Evolutionary conservation across 1,139 yeast genomes (phyloP), one percentile per base, ranked within the genome.

Genomic region (Hyphopichia burtonii): DNA sequence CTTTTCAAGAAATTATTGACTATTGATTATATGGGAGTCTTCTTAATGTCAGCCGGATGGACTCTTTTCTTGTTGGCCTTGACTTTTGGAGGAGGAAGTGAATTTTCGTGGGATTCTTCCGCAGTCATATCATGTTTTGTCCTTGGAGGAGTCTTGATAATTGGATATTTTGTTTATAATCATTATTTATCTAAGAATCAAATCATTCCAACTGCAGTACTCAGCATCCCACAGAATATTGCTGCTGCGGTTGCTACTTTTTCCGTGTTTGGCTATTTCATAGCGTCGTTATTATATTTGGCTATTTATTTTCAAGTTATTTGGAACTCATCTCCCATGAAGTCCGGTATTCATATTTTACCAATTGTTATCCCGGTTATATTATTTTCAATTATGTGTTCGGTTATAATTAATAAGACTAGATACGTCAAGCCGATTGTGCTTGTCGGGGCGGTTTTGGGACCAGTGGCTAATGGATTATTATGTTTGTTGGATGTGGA

Each of bases 11-110:
- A 54, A 37, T 38, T 56, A 37, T 34, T 49, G 27, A 52, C 56
- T 39, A 60, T 80, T 41, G 87, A 82, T 59, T 71, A 69, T 46
- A 23, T 74, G 27, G 85, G 83, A 3, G 70, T 74, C 8, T 45
- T 66, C 5, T 47, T 78, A 30, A 48, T 76, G 41, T 57, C 72
- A 3, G 51, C 66, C 4, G 78, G 78, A 1, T 47, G 74, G 31
- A 75, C 72, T 4, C 52, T 78, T 30, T 41, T 78, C 10, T 63
- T 80, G 32, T 55, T 80, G 36, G 84, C 72, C 1, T 54, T 80
- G 41, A 72, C 82, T 1, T 74, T 78, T 48, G 86, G 84, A 18
- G 77, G 79, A 10, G 58, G 59, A n/a, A 57, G 66, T 12, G 15
- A 35, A 23, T 43, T 35, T 39, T 34, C 41, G 3, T 48, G 52